phyloP scores from a whole-genome alignment of 2,329 filamentous ascomycete genomes.

The Didymella glomerata region DNA sequence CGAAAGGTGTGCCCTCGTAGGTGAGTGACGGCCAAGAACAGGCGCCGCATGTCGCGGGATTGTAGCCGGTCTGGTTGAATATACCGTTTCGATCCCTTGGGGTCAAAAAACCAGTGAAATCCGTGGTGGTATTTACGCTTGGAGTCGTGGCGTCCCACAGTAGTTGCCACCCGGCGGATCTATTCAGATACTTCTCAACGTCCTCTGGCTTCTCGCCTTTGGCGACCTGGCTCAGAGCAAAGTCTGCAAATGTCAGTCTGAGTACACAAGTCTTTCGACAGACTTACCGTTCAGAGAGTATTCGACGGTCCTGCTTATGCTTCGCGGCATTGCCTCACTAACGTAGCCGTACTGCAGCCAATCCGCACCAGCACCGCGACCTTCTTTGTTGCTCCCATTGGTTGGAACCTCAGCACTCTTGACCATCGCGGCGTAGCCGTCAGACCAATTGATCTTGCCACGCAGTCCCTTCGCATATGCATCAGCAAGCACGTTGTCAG shows the following conservation, averaged over 20 bases:
- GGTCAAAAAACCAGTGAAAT: conserved; percentile 33
- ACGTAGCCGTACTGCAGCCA: conserved; percentile 72
- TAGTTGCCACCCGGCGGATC: conserved; percentile 38
- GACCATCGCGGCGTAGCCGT: conserved; percentile 74
- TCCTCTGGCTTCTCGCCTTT: conserved; percentile 49
- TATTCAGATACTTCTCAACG: conserved; percentile 49
- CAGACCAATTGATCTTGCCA: conserved; percentile 69
- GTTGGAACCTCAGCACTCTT: conserved; percentile 71
- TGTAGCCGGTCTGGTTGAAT: conserved; percentile 40
- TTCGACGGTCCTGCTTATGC: conserved; percentile 50
- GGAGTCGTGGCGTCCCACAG: conserved; percentile 26
- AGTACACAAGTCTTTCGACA: no score
- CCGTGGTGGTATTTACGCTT: conserved; percentile 34
- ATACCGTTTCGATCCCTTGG: conserved; percentile 30
- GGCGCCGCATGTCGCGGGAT: conserved; percentile 48
- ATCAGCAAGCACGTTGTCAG: conserved; percentile 75
- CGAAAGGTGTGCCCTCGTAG: conserved; percentile 52
- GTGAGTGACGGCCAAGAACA: conserved; percentile 49
- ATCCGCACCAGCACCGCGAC: conserved; percentile 72
- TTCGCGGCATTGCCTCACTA: conserved; percentile 38
- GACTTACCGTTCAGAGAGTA: conserved; percentile 47
- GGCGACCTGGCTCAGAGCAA: conserved; percentile 50
- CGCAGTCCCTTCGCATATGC: conserved; percentile 73
- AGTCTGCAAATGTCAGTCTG: conserved; percentile 27
- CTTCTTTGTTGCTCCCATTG: conserved; percentile 68